These are phyloP conservation scores for Aspergillus sp. DNA, from an alignment of 2,329 filamentous ascomycete species.

Conservation along the genomic window DNA sequence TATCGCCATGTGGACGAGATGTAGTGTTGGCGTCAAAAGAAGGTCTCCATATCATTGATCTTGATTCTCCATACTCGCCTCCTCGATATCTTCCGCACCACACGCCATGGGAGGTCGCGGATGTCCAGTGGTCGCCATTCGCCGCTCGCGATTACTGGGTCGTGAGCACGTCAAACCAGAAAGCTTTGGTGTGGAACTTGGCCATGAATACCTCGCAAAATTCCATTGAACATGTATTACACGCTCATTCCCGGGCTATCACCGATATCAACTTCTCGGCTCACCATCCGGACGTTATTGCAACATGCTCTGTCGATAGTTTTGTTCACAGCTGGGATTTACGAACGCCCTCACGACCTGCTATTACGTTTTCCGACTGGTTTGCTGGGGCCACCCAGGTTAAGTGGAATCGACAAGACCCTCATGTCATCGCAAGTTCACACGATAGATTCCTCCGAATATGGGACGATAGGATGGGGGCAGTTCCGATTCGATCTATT, in stretches of 20 bases:
- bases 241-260: slow-evolving; percentile 80
- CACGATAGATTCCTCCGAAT: slow-evolving; percentile 83
- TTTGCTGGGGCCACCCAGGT: slow-evolving; percentile 90
- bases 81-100: slow-evolving; percentile 80
- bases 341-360: slow-evolving; percentile 64
- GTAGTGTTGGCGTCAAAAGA: slow-evolving; percentile 85
- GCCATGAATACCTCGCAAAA: slow-evolving; percentile 64
- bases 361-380: slow-evolving; percentile 82
- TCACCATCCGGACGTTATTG: slow-evolving; percentile 79
- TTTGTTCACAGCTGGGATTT: slow-evolving; percentile 93
- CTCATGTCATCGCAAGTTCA: slow-evolving; percentile 81
- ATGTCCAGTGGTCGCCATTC: slow-evolving; percentile 96
- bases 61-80: slow-evolving; percentile 81
- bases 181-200: slow-evolving; percentile 89
- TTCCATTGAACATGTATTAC: slow-evolving; percentile 80
- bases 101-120: slow-evolving; percentile 88
- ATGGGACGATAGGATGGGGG: slow-evolving; percentile 79
- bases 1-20: slow-evolving; percentile 85
- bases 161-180: slow-evolving; percentile 88
- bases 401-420: slow-evolving; percentile 84
- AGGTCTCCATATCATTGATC: slow-evolving; percentile 82
- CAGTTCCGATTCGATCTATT: slow-evolving; percentile 72
- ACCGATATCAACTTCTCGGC: slow-evolving; percentile 96
- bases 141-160: slow-evolving; percentile 87
- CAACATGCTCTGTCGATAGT: slow-evolving; percentile 87